These are phyloP conservation scores for Rhodotorula mucilaginosa DNA, from an alignment of 1,284 basidiomycete species.

Conservation along the genomic window DNA sequence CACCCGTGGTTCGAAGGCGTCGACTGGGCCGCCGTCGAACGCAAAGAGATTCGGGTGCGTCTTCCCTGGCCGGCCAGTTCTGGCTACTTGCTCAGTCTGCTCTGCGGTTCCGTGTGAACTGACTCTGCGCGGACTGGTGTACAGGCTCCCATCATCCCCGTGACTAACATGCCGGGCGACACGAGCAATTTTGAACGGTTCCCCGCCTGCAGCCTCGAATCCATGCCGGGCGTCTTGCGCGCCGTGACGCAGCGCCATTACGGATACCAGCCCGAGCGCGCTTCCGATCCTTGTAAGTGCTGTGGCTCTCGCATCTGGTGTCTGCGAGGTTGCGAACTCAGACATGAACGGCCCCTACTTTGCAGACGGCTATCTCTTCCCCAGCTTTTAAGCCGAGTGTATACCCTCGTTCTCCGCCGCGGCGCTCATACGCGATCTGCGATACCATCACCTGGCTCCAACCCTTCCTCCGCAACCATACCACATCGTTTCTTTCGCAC, in stretches of 20 bases:
- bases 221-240: constrained; percentile 42
- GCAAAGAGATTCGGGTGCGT: constrained; percentile 41
- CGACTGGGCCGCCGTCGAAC: constrained; percentile 43
- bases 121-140: too few relatives aligned
- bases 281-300: constrained; percentile 28
- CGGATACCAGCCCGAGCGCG: constrained; percentile 18
- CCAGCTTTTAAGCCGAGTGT: constrained; percentile 17
- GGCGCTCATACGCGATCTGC: too few relatives aligned
- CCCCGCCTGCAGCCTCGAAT: constrained; percentile 37
- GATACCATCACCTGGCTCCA: too few relatives aligned
- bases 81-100: too few relatives aligned
- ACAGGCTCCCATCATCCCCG: constrained; percentile 46
- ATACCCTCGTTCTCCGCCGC: not conserved
- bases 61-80: not conserved
- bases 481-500: not conserved
- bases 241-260: constrained; percentile 29
- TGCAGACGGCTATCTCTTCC: constrained; percentile 37
- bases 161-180: constrained; percentile 39
- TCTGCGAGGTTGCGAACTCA: too few relatives aligned
- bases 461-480: too few relatives aligned
- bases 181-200: constrained; percentile 46
- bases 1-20: constrained; percentile 47
- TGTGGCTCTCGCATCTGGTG: not conserved
- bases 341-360: not conserved
- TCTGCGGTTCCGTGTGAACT: not conserved